Evolutionary conservation across 2,329 filamentous ascomycete species (phyloP), one percentile per base, ranked within the genome.

Genomic region (Phaeosphaeriaceae sp.): DNA sequence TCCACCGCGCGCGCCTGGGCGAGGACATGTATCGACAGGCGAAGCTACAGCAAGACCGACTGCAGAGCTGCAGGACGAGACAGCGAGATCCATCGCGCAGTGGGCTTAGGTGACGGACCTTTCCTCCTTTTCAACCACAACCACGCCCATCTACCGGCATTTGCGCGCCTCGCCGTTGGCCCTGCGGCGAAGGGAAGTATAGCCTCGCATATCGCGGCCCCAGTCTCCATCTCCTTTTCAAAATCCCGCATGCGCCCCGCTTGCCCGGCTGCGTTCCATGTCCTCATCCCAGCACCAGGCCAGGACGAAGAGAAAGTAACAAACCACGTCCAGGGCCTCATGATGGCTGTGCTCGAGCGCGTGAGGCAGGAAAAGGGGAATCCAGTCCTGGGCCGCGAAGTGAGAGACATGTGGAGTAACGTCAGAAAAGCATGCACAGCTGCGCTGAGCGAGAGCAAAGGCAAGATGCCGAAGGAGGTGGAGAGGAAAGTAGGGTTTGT

Each of bases 311-410:
- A 67, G 0, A 71, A 65, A 22, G 56, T 71, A 5, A 72, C 67
- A 2, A 61, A 56, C 22, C 54, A 63, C 13, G 63, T 73, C 1
- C 73, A 73, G 19, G 73, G 71, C 15, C 62, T 67, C 1, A 72
- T 76, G 68, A 73, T 73, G 67, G 71, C 61, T 3, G 71, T 75
- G 3, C 61, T 76, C 2, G 67, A 72, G 52, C 60, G 66, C 7
- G 58, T 75, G 11, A 56, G 66, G 7, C 57, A 64, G 25, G 64
- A 68, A 31, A 68, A 70, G 36, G 70, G 63, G 1, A 69, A 57
- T 13, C 68, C 68, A 5, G 40, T 41, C 7, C 46, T 73, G 9
- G 36, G 56, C 3, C 56, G 61, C 1, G 52, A 50, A 27, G 67
- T 70, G 24, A 62, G 53, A 6, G 58, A 54, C 4, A 64, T 67